These are phyloP conservation scores for Eucalyptus pumila DNA, from an alignment of 345 rosid genomes.

Conservation along the genomic window DNA sequence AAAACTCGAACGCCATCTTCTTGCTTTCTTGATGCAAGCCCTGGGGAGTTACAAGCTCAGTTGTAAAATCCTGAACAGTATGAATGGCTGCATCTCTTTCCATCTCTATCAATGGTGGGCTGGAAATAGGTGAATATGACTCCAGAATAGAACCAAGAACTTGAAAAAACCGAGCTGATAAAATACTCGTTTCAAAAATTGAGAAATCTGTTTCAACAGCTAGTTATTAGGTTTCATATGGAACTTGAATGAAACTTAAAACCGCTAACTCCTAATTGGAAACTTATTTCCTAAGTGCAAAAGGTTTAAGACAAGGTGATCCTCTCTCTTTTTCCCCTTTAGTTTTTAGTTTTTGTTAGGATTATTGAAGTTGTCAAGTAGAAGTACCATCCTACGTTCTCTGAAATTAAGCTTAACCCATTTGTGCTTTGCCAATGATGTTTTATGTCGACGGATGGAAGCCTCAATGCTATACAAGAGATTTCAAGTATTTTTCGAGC, in stretches of 20 bases:
- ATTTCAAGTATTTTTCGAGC: not conserved
- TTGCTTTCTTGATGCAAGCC: not conserved
- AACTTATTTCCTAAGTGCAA: not conserved
- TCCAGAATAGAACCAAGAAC: accelerated
- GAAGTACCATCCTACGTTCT: not conserved
- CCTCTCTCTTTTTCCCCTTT: accelerated
- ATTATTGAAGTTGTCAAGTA: not conserved
- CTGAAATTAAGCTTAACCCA: not conserved
- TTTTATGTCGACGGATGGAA: not conserved
- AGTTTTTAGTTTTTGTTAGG: accelerated
- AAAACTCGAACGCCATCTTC: not conserved
- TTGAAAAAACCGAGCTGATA: accelerated
- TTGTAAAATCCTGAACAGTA: not conserved
- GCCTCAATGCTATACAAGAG: accelerated
- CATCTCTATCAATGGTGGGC: not conserved
- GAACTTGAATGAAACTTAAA: accelerated
- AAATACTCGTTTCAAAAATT: accelerated
- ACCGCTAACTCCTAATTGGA: accelerated
- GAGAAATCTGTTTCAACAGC: accelerated
- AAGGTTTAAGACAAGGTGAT: accelerated
- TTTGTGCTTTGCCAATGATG: accelerated
- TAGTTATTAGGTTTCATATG: accelerated
- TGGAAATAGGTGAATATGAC: not conserved
- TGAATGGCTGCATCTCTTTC: not conserved
- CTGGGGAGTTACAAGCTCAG: accelerated